phyloP scores from a whole-genome alignment of 441 rosid genomes.

The Capsella rubella region DNA sequence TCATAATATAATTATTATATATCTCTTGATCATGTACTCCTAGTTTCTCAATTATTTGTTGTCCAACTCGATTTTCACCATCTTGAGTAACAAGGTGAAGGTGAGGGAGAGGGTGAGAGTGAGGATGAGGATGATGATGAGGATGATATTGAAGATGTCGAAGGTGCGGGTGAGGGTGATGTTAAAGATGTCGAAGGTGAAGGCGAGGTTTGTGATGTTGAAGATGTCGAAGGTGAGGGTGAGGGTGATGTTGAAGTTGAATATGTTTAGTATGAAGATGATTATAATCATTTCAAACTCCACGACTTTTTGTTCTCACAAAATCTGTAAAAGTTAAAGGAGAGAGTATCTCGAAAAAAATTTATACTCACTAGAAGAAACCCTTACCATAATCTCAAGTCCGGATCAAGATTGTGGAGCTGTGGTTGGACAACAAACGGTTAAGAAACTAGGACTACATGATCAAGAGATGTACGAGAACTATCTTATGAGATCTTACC shows the following conservation, averaged over 20 bases:
- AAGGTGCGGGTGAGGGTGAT: background rate
- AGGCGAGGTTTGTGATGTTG: too few species aligned
- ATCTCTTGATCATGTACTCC: too few species aligned
- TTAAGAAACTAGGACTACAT: background rate
- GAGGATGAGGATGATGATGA: too few species aligned
- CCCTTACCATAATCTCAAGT: constrained; percentile 8
- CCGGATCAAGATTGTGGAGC: background rate
- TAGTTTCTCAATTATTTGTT: too few species aligned
- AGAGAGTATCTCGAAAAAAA: constrained; percentile 11
- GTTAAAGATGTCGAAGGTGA: too few species aligned
- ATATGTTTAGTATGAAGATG: background rate
- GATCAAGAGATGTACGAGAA: background rate
- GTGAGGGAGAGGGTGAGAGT: background rate
- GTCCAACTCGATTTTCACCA: too few species aligned
- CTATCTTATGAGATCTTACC: background rate
- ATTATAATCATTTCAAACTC: background rate
- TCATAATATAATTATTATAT: too few species aligned
- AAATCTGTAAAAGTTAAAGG: constrained; percentile 5
- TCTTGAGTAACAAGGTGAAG: too few species aligned
- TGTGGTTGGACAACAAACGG: constrained; percentile 6
- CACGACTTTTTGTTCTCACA: constrained; percentile 33
- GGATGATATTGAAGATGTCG: too few species aligned
- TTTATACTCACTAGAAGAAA: background rate
- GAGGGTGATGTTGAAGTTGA: background rate
- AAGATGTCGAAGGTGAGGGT: background rate